These are phyloP conservation scores for Blastobotrys indianensis DNA, from an alignment of 1,139 yeast species.

Conservation along the genomic window DNA sequence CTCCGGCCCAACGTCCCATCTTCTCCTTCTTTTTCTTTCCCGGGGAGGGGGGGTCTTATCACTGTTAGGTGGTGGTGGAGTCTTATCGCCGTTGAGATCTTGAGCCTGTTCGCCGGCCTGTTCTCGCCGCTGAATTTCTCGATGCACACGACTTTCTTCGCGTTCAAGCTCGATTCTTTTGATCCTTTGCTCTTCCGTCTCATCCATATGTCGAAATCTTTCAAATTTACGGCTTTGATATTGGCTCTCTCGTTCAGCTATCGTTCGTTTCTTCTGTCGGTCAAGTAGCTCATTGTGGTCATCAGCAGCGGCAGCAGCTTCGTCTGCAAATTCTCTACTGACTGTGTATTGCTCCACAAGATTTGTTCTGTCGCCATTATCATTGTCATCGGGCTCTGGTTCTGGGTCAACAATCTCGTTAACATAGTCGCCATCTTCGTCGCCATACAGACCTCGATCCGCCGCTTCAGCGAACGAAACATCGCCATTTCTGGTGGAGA, in stretches of 20 bases:
- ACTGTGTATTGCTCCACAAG: constrained; percentile 34
- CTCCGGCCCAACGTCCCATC: constrained; percentile 39
- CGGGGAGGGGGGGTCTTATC: constrained; percentile 29
- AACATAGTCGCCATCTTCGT: constrained; percentile 2
- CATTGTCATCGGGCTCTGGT: constrained; percentile 1
- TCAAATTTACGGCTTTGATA: constrained; percentile 41
- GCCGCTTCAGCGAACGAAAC: background rate
- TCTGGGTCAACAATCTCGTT: constrained; percentile 6
- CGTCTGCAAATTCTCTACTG: constrained; percentile 27
- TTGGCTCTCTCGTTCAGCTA: constrained; percentile 36
- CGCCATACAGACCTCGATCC: background rate
- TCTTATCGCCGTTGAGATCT: constrained; percentile 14
- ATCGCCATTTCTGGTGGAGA: background rate
- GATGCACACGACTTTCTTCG: constrained; percentile 30
- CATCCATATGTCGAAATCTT: constrained; percentile 24
- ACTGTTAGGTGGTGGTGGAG: constrained; percentile 17
- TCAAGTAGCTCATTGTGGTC: constrained; percentile 37
- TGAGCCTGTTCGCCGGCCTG: constrained; percentile 12
- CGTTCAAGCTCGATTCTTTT: constrained; percentile 31
- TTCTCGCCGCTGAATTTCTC: constrained; percentile 24
- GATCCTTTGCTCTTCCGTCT: constrained; percentile 27
- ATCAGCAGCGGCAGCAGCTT: constrained; percentile 32
- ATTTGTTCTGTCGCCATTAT: constrained; percentile 10
- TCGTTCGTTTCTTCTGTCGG: constrained; percentile 30
- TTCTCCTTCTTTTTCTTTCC: constrained; percentile 19